These are phyloP conservation scores for Ogataea pini DNA, from an alignment of 805 yeast species.

Conservation along the genomic window DNA sequence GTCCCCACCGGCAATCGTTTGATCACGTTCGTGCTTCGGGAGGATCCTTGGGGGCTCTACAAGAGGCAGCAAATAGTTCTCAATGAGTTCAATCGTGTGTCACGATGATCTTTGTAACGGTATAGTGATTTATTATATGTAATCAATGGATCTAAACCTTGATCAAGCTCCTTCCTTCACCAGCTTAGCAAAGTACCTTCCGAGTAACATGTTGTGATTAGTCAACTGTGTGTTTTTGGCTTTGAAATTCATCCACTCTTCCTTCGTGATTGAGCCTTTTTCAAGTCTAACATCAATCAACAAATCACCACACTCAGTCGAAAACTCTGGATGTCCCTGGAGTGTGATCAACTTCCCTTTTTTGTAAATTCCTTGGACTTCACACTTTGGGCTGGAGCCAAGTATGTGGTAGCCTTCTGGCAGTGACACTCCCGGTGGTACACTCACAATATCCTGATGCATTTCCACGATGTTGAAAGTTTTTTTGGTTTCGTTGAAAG, in stretches of 20 bases:
- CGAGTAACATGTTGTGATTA: conserved; percentile 12
- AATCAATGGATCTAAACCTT: background rate
- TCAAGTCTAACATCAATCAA: conserved; percentile 9
- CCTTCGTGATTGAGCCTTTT: conserved; percentile 13
- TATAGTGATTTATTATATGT: background rate
- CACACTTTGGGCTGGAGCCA: conserved; percentile 58
- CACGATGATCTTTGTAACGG: no score
- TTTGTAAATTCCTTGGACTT: conserved; percentile 67
- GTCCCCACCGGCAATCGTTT: background rate
- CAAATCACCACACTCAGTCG: conserved; percentile 34
- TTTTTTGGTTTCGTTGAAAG: conserved; percentile 13
- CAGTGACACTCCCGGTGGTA: conserved; percentile 11
- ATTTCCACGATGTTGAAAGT: conserved; percentile 49
- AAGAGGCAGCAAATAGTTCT: conserved; percentile 23
- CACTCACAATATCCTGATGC: conserved; percentile 52
- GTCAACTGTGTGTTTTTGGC: conserved; percentile 1
- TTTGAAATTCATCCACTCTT: conserved; percentile 7
- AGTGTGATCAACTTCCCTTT: conserved; percentile 58
- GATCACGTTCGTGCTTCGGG: conserved; percentile 22
- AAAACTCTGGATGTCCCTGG: conserved; percentile 92
- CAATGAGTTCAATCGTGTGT: conserved; percentile 3
- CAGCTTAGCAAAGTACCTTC: conserved; percentile 12
- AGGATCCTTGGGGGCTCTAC: conserved; percentile 20
- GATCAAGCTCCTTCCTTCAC: conserved; percentile 1
- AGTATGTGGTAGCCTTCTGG: conserved; percentile 43